Conservation (phyloP, 1,284 basidiomycete species). For the Irpex sp. region DNA sequence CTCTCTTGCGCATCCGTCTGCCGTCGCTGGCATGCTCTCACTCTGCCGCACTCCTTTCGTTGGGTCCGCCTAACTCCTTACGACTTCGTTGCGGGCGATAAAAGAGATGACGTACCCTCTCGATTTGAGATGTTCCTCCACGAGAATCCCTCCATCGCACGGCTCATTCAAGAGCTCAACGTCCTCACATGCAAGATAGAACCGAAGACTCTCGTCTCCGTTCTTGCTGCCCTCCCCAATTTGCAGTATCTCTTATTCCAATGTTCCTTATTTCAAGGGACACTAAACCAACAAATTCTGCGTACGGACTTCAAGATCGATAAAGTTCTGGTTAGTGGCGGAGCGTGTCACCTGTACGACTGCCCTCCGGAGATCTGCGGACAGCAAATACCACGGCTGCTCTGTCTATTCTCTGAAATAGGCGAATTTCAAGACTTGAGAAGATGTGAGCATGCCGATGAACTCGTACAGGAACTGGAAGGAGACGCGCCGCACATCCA, state of each 20-base stretch:
- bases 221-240: background rate
- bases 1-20: background rate
- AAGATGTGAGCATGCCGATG: background rate
- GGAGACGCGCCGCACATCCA: no score
- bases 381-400: background rate
- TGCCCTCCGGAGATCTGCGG: background rate
- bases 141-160: background rate
- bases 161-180: background rate
- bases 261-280: background rate
- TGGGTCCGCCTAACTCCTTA: background rate
- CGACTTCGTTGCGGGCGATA: no score
- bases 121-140: background rate
- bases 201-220: background rate
- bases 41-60: background rate
- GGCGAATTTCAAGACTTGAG: background rate
- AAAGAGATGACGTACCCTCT: background rate
- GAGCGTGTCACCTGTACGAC: background rate
- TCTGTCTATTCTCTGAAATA: background rate
- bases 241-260: background rate
- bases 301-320: background rate
- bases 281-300: background rate
- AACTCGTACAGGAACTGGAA: background rate
- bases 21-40: background rate
- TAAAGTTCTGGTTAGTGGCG: background rate
- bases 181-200: background rate